Percentiles rank a stretch among this genome's conserved stretches.
phyloP scores from a whole-genome alignment of 2,329 filamentous ascomycete species.

The Zymoseptoria tritici region DNA sequence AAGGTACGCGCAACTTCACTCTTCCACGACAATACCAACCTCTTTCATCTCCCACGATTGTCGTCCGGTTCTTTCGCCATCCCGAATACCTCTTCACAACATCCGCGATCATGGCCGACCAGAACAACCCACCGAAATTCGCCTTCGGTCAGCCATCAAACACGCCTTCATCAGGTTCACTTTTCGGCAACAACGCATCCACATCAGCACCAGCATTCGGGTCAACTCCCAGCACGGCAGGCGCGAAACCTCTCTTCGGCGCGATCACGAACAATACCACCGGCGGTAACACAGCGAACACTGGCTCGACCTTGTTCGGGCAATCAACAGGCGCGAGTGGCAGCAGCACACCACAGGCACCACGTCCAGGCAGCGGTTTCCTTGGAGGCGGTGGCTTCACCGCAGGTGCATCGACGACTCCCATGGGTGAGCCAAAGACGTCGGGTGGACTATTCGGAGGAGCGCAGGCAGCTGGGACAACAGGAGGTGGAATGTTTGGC shows the following conservation, averaged over 20 bases:
- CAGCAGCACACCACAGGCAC: constrained; percentile 14
- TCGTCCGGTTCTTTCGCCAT: constrained; percentile 1
- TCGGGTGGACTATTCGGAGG: constrained; percentile 5
- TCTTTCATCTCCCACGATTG: background rate
- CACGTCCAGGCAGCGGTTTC: constrained; percentile 11
- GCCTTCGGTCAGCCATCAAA: constrained; percentile 7
- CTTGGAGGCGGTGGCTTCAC: constrained; percentile 9
- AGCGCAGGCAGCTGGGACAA: constrained; percentile 1
- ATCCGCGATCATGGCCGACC: constrained; percentile 14
- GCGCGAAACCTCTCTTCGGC: constrained; percentile 2
- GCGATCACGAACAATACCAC: background rate
- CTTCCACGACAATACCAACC: constrained; percentile 5
- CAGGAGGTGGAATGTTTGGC: constrained; percentile 10
- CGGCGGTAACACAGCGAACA: background rate
- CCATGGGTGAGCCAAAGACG: constrained; percentile 18
- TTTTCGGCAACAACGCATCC: constrained; percentile 7
- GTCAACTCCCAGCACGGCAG: background rate
- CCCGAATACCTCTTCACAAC: background rate
- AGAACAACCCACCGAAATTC: constrained; percentile 10
- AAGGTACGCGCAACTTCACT: background rate
- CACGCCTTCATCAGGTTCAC: background rate
- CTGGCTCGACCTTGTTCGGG: constrained; percentile 1
- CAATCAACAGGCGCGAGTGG: constrained; percentile 6
- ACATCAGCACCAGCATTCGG: background rate
- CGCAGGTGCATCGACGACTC: constrained; percentile 16